These are phyloP conservation scores for Nectriaceae sp. DNA, from an alignment of 2,329 filamentous ascomycete genomes.

Conservation along the genomic window DNA sequence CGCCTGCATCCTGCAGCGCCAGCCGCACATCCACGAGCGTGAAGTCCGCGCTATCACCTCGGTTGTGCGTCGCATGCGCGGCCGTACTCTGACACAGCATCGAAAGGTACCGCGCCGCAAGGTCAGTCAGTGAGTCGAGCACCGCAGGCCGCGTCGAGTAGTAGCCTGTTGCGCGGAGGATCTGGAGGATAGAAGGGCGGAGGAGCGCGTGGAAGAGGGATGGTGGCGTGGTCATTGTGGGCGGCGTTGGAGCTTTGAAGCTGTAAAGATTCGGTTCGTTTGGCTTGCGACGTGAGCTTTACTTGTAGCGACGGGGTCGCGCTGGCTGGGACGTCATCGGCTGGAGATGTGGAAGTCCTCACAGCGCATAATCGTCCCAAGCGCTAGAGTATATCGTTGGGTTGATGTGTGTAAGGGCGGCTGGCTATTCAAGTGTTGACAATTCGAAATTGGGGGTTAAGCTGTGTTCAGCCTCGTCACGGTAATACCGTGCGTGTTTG, in stretches of 20 bases:
- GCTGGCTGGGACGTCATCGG: conserved; percentile 33
- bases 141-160: conserved; percentile 80
- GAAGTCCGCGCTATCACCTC: conserved; percentile 53
- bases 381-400: conserved; percentile 12
- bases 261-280: neutral
- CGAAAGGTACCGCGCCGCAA: conserved; percentile 79
- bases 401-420: no score
- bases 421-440: no score
- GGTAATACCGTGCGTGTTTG: no score
- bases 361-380: conserved; percentile 33
- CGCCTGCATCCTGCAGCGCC: conserved; percentile 80
- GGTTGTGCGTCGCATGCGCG: conserved; percentile 68
- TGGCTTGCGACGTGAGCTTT: conserved; percentile 6
- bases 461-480: no score
- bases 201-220: conserved; percentile 73
- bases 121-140: conserved; percentile 83
- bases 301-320: conserved; percentile 29
- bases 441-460: no score
- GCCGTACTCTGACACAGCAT: conserved; percentile 74
- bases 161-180: conserved; percentile 88
- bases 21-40: conserved; percentile 76
- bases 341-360: conserved; percentile 20
- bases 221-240: conserved; percentile 46
- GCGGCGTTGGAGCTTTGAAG: neutral
- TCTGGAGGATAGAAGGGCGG: conserved; percentile 84